Conservation (phyloP, 352 stramenopile genomes). For the Nothophytophthora sp. region DNA sequence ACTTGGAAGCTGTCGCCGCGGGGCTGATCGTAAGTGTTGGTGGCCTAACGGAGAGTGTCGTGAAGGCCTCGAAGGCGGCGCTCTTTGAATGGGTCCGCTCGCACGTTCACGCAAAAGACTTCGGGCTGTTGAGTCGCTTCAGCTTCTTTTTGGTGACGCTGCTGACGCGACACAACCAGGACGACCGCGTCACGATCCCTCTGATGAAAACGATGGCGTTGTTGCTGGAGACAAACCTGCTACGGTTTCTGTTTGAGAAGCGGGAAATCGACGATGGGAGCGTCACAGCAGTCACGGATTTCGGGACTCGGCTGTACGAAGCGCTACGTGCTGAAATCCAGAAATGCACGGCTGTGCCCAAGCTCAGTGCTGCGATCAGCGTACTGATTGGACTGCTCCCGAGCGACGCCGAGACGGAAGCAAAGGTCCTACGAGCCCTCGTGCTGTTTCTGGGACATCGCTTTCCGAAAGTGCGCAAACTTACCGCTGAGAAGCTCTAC, state of each 20-base stretch:
- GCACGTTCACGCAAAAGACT: slow-evolving; percentile 57
- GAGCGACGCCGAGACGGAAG: slow-evolving; percentile 56
- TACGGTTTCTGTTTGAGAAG: slow-evolving; percentile 61
- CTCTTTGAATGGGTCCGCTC: slow-evolving; percentile 64
- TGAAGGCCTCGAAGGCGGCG: slow-evolving; percentile 71
- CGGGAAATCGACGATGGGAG: slow-evolving; percentile 23
- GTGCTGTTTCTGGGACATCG: slow-evolving; percentile 81
- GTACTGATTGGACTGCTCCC: slow-evolving; percentile 76
- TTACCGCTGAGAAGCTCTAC: slow-evolving; percentile 84
- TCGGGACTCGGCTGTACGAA: slow-evolving; percentile 62
- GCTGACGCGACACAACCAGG: slow-evolving; percentile 52
- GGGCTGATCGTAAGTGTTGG: slow-evolving; percentile 96
- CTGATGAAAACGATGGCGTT: slow-evolving; percentile 87
- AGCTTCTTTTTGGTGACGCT: slow-evolving; percentile 73
- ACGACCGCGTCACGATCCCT: slow-evolving; percentile 86
- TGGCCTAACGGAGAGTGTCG: slow-evolving; percentile 94
- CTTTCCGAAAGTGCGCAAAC: slow-evolving; percentile 86
- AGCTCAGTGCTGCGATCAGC: slow-evolving; percentile 66
- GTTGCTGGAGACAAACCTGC: slow-evolving; percentile 62
- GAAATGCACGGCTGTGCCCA: slow-evolving; percentile 57
- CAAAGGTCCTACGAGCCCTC: slow-evolving; percentile 63
- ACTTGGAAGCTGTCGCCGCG: slow-evolving; percentile 79
- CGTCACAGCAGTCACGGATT: slow-evolving; percentile 27
- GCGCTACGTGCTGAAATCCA: slow-evolving; percentile 73
- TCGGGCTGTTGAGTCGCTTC: slow-evolving; percentile 67